phyloP scores from a whole-genome alignment of 179 eudicot genomes.

The Kewa caespitosa region DNA sequence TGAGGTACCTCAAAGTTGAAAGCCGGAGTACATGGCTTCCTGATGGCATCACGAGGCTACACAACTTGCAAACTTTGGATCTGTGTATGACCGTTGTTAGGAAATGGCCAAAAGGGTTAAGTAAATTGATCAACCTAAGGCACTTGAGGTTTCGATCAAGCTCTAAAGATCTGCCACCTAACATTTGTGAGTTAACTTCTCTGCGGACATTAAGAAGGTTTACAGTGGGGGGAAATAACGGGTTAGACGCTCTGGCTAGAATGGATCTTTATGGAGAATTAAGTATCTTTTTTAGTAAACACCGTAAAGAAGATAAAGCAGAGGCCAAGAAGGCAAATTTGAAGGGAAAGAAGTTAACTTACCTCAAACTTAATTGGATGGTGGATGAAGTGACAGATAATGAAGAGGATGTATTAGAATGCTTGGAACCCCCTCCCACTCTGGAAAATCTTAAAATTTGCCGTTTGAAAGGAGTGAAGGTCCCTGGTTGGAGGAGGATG shows the following conservation, averaged over 20 bases:
- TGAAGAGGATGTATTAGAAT: neutral
- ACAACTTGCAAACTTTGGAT: conserved; percentile 15
- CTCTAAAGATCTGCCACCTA: conserved; percentile 14
- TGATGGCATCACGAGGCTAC: conserved; percentile 2
- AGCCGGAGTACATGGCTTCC: neutral
- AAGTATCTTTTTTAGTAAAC: neutral
- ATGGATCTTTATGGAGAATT: conserved; percentile 2
- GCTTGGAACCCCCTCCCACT: neutral
- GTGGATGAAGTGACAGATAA: neutral
- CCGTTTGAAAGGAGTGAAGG: neutral
- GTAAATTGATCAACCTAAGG: conserved; percentile 12
- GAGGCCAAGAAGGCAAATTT: neutral
- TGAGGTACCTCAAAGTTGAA: conserved; percentile 20
- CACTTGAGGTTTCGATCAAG: conserved; percentile 9
- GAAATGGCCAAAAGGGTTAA: neutral
- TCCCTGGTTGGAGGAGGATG: neutral
- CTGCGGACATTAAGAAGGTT: conserved; percentile 20
- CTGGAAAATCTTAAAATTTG: neutral
- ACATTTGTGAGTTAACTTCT: neutral
- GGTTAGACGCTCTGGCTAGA: neutral
- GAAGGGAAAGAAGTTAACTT: neutral
- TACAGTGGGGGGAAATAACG: conserved; percentile 15
- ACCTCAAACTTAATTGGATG: neutral
- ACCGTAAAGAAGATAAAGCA: neutral
- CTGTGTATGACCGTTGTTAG: neutral